phyloP scores from a whole-genome alignment of 306 rosid genomes.

The Gastrolobium bilobum region DNA sequence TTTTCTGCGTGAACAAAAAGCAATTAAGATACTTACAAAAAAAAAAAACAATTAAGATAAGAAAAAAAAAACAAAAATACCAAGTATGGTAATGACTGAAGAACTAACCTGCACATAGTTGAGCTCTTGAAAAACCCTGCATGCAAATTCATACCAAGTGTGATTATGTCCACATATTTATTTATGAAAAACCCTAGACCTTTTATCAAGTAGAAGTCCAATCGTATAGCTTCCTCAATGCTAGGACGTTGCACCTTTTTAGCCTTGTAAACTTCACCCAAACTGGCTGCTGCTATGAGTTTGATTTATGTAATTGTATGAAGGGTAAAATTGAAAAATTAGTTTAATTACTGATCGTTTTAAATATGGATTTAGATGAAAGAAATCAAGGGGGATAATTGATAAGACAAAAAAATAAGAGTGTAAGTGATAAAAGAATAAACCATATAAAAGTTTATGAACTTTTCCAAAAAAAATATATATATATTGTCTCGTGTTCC shows the following conservation, averaged over 20 bases:
- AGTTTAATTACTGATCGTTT: no score
- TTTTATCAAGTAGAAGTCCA: constrained; percentile 86
- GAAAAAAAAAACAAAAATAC: constrained; percentile 18
- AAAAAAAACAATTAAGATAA: not conserved
- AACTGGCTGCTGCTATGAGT: constrained; percentile 93
- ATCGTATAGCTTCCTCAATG: constrained; percentile 92
- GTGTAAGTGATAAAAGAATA: no score
- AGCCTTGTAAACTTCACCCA: constrained; percentile 95
- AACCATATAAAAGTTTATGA: no score
- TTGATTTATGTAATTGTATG: no score
- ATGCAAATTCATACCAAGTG: constrained; percentile 86
- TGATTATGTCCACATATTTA: constrained; percentile 79
- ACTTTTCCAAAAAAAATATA: no score
- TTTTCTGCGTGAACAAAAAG: not conserved
- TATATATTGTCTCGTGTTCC: no score
- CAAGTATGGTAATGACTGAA: constrained; percentile 14
- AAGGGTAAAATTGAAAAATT: no score
- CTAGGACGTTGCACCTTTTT: constrained; percentile 90
- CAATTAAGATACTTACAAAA: no score
- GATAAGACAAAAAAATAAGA: no score
- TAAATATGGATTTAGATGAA: no score
- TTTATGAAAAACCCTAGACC: constrained; percentile 78
- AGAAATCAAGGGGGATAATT: no score
- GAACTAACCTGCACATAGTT: constrained; percentile 89
- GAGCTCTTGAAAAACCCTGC: constrained; percentile 93